phyloP scores from a whole-genome alignment of 371 early-diverging fungal genomes.

The Mortierella sp. region DNA sequence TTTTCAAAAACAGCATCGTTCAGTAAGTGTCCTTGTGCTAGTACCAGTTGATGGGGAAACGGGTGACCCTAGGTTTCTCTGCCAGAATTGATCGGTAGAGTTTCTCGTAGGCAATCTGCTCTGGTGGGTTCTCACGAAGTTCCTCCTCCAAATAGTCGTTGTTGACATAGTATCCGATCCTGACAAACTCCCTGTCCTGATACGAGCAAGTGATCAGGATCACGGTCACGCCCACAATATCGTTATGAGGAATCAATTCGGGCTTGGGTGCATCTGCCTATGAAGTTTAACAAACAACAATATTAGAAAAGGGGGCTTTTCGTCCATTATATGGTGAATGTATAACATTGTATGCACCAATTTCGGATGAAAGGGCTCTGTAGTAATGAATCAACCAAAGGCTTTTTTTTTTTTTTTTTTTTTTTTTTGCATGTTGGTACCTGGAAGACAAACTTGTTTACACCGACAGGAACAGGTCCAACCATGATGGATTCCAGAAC shows the following conservation, averaged over 20 bases:
- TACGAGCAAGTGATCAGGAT: conserved; percentile 92
- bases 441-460: conserved; percentile 94
- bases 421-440: conserved; percentile 57
- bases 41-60: conserved; percentile 82
- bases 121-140: conserved; percentile 76
- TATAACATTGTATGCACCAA: background rate
- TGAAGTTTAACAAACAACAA: background rate
- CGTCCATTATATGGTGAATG: background rate
- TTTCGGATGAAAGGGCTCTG: background rate
- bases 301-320: background rate
- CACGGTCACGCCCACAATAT: conserved; percentile 91
- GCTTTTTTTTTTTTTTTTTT: background rate
- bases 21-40: background rate
- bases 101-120: conserved; percentile 73
- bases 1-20: background rate
- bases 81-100: conserved; percentile 89
- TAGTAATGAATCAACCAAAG: too few relatives aligned
- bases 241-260: conserved; percentile 79
- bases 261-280: conserved; percentile 82
- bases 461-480: conserved; percentile 97
- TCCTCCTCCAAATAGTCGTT: conserved; percentile 90
- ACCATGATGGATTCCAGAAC: conserved; percentile 95
- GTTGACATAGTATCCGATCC: conserved; percentile 97
- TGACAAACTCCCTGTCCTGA: conserved; percentile 90
- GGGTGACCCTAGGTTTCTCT: conserved; percentile 95